A percentile compares a stretch with the other conserved stretches of the same genome.
Conservation (phyloP, 2,329 filamentous ascomycete species). For the Monosporascus sp. region DNA sequence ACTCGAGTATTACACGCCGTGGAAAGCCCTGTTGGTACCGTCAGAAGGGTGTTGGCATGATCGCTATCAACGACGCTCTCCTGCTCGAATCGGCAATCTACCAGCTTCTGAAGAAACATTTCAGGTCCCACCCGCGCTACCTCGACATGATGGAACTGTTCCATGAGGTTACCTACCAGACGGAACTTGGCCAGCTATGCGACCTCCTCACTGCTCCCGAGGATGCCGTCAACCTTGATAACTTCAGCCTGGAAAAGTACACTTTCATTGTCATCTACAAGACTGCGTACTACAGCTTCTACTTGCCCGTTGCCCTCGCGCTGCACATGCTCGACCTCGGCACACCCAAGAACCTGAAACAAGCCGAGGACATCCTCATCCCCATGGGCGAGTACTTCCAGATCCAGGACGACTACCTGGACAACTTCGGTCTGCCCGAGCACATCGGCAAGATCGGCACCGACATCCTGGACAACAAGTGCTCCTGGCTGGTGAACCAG, state of each 20-base stretch:
- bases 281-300: constrained; percentile 99
- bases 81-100: constrained; percentile 92
- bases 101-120: constrained; percentile 86
- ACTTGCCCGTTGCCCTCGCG: constrained; percentile 89
- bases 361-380: constrained; percentile 86
- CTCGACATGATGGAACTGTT: constrained; percentile 91
- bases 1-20: constrained; percentile 87
- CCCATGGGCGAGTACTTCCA: constrained; percentile 99
- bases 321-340: constrained; percentile 81
- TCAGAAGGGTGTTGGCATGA: constrained; percentile 81
- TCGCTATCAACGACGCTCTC: constrained; percentile 98
- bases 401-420: constrained; percentile 96
- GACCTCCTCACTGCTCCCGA: constrained; percentile 95
- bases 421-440: constrained; percentile 90
- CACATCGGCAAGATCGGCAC: constrained; percentile 98
- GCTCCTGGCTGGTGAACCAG: constrained; percentile 96
- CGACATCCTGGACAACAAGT: constrained; percentile 99
- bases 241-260: constrained; percentile 95
- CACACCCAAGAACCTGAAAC: constrained; percentile 81
- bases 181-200: constrained; percentile 89
- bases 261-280: constrained; percentile 99
- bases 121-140: constrained; percentile 81
- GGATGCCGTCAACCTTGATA: constrained; percentile 84
- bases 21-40: constrained; percentile 97
- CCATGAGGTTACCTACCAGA: constrained; percentile 91